Base-by-base conservation (phyloP, 805 yeast species). In the Saccharomyces eubayanus region DNA sequence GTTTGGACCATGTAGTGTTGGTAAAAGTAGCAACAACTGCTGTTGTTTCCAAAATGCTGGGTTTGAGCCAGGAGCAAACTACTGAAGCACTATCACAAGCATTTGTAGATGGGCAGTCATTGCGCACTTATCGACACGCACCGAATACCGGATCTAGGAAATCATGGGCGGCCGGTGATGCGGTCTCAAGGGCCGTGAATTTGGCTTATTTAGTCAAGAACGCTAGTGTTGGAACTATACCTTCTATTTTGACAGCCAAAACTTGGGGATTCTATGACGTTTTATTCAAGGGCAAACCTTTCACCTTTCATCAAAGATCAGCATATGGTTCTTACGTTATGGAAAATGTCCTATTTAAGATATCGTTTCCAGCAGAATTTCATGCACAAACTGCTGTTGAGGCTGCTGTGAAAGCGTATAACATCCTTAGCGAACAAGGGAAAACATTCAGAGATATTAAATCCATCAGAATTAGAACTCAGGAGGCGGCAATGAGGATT, bases 111-210 rank as follows among this genome's bases (percentile, higher is more conserved):
- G 85, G 85, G 30, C 83, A 79, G 59, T 60, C 81, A 3, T 68
- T 81, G 55, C 74, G 85, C 66, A 81, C 85, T 30, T 81, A 81
- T 62, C 76, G 85, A 62, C 85, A 81, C 62, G 82, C 84, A 9
- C 85, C 85, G 57, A 81, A 81, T 67, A 81, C 85, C 51, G 80
- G 80, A 69, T 76, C 82, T 8, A 74, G 85, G 63, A 81, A 81
- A 68, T 80, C 84, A 1, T 81, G 85, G 85, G 85, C 85, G 28
- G 85, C 85, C 12, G 85, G 85, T 55, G 85, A 81, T 60, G 84
- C 85, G 11, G 77, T 76, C 50, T 72, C 81, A 14, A 72, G 84
- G 56, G 85, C 84, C 20, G 84, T 81, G 14, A 78, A 79, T 65
- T 65, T 81, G 54, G 83, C 76, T 5, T 75, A 76, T 54, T 70